Evolutionary conservation across 768 basidiomycete species (phyloP), one percentile per base, ranked within the genome.

Genomic region (Pholiota conissans): DNA sequence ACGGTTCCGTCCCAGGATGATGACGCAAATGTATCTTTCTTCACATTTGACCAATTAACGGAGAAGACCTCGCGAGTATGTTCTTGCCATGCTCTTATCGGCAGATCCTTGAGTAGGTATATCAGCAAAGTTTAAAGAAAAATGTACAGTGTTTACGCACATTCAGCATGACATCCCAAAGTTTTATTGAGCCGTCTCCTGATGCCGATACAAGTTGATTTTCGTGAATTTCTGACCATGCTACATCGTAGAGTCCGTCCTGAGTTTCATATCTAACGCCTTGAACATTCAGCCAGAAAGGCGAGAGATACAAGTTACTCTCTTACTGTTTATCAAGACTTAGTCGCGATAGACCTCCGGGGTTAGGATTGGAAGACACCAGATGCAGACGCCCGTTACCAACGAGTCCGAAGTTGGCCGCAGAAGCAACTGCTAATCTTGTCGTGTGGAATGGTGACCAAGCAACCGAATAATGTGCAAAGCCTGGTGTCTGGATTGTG

Each of bases 221-320:
- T 75, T 96, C 95, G 72, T 97, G 93, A 29, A 86, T 72, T 74
- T 98, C 96, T 32, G 92, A 95, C 95, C 95, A 98, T 0, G 95
- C 93, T 48, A 96, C 76, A 46, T 65, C 68, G 52, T 68, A 69
- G 16, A 69, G 56, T 16, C 68, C 67, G 40, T 69, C 68, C 47
- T 69, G 68, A 13, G 68, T 69, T 61, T 69, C 68, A 61, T 69
- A 69, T 67, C 68, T 69, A 65, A 68, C 67, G 63, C 62, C 68
- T 68, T 68, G 52, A 58, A 56, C 52, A 55, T 65, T 69, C 67
- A 67, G 65, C 61, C 34, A 57, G 58, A 59, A 29, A 40, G 53
- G 40, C 34, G 57, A 57, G 73, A 96, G 93, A 39, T 90, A 92
- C 94, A 95, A 98, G 1, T 93, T 93, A 49, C 94, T 76, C 47